phyloP scores from a whole-genome alignment of 805 yeast species.

The Barnettozyma pratensis region DNA sequence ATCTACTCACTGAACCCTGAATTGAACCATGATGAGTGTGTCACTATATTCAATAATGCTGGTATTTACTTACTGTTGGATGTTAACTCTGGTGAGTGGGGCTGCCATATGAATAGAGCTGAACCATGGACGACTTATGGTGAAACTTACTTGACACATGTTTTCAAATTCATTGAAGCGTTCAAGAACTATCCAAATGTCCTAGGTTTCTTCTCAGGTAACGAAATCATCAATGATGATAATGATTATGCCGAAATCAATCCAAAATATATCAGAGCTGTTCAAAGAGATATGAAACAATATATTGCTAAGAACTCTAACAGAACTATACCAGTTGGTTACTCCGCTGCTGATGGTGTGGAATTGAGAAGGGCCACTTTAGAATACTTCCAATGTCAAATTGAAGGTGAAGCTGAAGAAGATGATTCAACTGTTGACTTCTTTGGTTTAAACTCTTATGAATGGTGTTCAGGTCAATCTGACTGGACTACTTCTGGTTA shows the following conservation, averaged over 20 bases:
- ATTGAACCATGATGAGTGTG: slow-evolving; percentile 83
- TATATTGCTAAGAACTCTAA: slow-evolving; percentile 65
- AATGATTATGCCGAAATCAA: slow-evolving; percentile 50
- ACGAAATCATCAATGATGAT: slow-evolving; percentile 84
- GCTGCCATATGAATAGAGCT: slow-evolving; percentile 67
- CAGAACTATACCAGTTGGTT: slow-evolving; percentile 89
- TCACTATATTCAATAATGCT: slow-evolving; percentile 83
- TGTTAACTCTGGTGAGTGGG: slow-evolving; percentile 67
- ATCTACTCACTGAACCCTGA: slow-evolving; percentile 82
- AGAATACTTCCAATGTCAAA: slow-evolving; percentile 78
- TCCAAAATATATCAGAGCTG: slow-evolving; percentile 83
- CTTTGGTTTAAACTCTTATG: slow-evolving; percentile 91
- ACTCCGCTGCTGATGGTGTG: slow-evolving; percentile 85
- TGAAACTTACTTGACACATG: slow-evolving; percentile 63
- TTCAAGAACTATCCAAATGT: slow-evolving; percentile 81
- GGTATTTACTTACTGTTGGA: slow-evolving; percentile 88
- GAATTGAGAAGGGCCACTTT: slow-evolving; percentile 68
- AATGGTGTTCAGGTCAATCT: slow-evolving; percentile 84
- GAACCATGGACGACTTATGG: slow-evolving; percentile 71
- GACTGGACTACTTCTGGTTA: slow-evolving; percentile 71
- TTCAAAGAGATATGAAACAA: slow-evolving; percentile 86
- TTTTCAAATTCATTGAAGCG: slow-evolving; percentile 79
- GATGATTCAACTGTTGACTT: slow-evolving; percentile 75
- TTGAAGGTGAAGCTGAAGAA: slow-evolving; percentile 44
- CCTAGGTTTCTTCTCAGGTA: slow-evolving; percentile 86